A percentile compares a stretch with the other conserved stretches of the same genome.
These are phyloP conservation scores for Populus hybrid DNA, from an alignment of 441 rosid genomes.

Conservation along the genomic window DNA sequence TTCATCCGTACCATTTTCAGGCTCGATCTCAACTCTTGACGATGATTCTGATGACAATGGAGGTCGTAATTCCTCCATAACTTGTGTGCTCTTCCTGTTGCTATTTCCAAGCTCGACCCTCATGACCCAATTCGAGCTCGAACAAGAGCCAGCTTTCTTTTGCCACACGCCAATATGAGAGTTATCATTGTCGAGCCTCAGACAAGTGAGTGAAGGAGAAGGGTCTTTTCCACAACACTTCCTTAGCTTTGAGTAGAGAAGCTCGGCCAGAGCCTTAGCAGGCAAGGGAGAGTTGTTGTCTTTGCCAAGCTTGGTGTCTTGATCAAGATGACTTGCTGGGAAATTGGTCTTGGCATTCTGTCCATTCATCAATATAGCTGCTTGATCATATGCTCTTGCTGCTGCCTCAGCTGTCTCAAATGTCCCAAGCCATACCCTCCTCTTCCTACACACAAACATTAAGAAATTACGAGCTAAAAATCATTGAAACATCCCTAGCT, in stretches of 20 bases:
- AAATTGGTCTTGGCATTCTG: slow-evolving; percentile 77
- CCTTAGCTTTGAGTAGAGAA: slow-evolving; percentile 54
- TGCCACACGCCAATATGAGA: slow-evolving; percentile 89
- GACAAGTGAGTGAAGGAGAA: slow-evolving; percentile 69
- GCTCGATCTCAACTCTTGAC: slow-evolving; percentile 14
- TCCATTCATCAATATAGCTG: slow-evolving; percentile 70
- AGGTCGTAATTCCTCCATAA: slow-evolving; percentile 21
- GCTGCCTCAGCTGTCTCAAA: slow-evolving; percentile 82
- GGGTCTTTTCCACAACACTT: slow-evolving; percentile 57
- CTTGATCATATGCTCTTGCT: slow-evolving; percentile 74
- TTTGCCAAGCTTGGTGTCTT: not conserved
- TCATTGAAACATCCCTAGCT: not conserved
- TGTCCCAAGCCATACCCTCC: slow-evolving; percentile 91
- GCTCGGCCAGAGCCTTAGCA: slow-evolving; percentile 45
- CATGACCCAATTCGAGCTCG: slow-evolving; percentile 66
- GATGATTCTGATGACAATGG: slow-evolving; percentile 1
- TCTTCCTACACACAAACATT: slow-evolving; percentile 40
- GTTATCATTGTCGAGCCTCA: slow-evolving; percentile 71
- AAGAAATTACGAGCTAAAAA: not conserved
- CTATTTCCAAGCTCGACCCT: slow-evolving; percentile 51
- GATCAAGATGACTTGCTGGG: slow-evolving; percentile 22
- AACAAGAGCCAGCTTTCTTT: slow-evolving; percentile 55
- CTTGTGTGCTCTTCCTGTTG: slow-evolving; percentile 5
- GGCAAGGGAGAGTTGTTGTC: slow-evolving; percentile 23
- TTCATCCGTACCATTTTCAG: slow-evolving; percentile 28